Conservation (phyloP, 2,329 filamentous ascomycete genomes). For the Byssothecium circinans region DNA sequence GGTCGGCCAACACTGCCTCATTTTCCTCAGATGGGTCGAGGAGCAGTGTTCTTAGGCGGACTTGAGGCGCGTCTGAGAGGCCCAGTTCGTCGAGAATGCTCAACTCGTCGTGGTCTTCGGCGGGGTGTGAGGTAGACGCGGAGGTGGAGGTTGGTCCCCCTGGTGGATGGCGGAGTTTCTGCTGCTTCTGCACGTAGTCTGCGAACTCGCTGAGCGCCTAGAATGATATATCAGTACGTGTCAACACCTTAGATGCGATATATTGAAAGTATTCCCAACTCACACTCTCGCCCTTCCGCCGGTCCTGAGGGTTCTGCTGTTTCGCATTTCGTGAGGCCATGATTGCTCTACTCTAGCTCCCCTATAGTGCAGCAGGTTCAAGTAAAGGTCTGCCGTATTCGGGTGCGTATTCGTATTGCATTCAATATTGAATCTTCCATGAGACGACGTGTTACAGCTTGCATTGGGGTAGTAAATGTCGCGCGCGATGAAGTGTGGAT, state of each 20-base stretch:
- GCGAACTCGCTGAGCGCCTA: constrained; percentile 91
- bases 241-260: neutral
- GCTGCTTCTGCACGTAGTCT: constrained; percentile 95
- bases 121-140: constrained; percentile 28
- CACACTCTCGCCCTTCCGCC: constrained; percentile 85
- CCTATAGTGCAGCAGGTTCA: constrained; percentile 14
- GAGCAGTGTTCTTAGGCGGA: constrained; percentile 75
- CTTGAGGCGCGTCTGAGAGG: constrained; percentile 66
- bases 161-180: constrained; percentile 63
- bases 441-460: constrained; percentile 23
- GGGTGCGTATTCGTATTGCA: constrained; percentile 28
- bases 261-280: constrained; percentile 26
- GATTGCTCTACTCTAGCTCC: neutral
- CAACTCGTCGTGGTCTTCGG: constrained; percentile 81
- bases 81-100: constrained; percentile 82
- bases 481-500: neutral
- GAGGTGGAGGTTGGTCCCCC: neutral
- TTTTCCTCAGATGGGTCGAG: constrained; percentile 61
- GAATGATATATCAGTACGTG: constrained; percentile 1
- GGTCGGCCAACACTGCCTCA: constrained; percentile 62
- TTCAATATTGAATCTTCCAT: constrained; percentile 33
- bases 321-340: constrained; percentile 52
- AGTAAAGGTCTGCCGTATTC: constrained; percentile 18
- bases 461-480: neutral
- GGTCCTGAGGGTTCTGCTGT: constrained; percentile 66